Conservation (phyloP, 768 basidiomycete species). For the Hygrophoropsis aurantiaca region DNA sequence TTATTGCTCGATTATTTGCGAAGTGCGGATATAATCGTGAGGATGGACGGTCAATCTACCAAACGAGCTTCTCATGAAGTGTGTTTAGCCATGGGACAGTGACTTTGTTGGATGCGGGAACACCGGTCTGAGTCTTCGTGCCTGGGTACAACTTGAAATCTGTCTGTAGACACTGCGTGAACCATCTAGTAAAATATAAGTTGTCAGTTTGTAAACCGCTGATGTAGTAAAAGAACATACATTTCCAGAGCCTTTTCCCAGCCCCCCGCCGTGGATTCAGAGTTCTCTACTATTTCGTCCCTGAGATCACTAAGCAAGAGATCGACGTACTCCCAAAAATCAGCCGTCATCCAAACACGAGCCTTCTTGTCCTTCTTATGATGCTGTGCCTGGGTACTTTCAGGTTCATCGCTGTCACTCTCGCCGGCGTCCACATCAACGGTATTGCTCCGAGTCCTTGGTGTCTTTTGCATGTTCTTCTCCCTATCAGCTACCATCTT, state of each 20-base stretch:
- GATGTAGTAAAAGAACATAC: neutral
- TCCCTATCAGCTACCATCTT: too few relatives aligned
- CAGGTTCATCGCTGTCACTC: neutral
- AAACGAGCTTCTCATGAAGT: conserved; percentile 5
- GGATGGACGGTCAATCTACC: too few relatives aligned
- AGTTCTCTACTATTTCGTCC: neutral
- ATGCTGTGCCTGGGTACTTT: neutral
- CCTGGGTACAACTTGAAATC: conserved; percentile 4
- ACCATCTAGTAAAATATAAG: conserved; percentile 5
- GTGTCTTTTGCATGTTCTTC: neutral
- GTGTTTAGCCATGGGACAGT: conserved; percentile 5
- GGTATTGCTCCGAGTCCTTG: neutral
- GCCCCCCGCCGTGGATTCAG: neutral
- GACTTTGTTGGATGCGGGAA: conserved; percentile 2
- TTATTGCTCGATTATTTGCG: too few relatives aligned
- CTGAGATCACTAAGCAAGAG: conserved; percentile 1
- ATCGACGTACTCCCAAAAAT: conserved; percentile 4
- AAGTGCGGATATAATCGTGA: too few relatives aligned
- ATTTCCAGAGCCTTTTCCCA: neutral
- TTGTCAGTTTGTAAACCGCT: neutral
- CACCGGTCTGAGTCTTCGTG: neutral
- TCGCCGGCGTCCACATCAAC: neutral
- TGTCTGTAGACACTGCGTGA: neutral
- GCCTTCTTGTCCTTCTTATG: neutral
- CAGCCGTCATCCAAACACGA: neutral